A percentile compares a stretch with the other conserved stretches of the same genome.
These are phyloP conservation scores for Camelina laxa DNA, from an alignment of 345 rosid genomes.

Conservation along the genomic window DNA sequence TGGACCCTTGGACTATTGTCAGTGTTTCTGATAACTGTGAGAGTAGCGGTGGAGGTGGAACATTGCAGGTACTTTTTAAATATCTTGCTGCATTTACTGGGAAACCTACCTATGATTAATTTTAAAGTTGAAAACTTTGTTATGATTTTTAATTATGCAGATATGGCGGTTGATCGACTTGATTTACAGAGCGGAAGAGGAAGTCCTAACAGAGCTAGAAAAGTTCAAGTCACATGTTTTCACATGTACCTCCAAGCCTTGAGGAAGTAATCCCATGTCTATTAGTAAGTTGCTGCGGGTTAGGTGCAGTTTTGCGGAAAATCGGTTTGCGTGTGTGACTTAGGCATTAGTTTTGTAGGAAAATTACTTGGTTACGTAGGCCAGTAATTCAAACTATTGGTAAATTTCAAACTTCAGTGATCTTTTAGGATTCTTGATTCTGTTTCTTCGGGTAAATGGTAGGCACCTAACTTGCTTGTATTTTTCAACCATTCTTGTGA, in stretches of 20 bases:
- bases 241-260: conserved; percentile 58
- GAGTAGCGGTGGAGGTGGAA: conserved; percentile 84
- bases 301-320: conserved; percentile 25
- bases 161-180: conserved; percentile 94
- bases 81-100: background rate
- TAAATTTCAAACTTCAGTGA: conserved; percentile 20
- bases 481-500: conserved; percentile 16
- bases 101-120: background rate
- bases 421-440: conserved; percentile 2
- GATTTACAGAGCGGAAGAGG: conserved; percentile 87
- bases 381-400: conserved; percentile 23
- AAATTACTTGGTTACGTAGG: conserved; percentile 24
- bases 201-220: conserved; percentile 85
- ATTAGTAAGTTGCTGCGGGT: conserved; percentile 13
- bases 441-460: conserved; percentile 12
- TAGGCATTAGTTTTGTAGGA: background rate
- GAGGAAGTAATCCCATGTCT: conserved; percentile 32
- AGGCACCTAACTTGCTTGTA: conserved; percentile 5
- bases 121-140: conserved; percentile 17
- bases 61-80: conserved; percentile 65
- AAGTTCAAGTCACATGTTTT: conserved; percentile 80
- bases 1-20: conserved; percentile 89
- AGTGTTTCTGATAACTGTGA: conserved; percentile 92
- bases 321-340: background rate
- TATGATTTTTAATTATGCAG: conserved; percentile 48